Evolutionary conservation across 225 moss, liverwort and hornwort species (phyloP), one percentile per base, ranked within the genome.

Genomic region (Polytrichum formosum): DNA sequence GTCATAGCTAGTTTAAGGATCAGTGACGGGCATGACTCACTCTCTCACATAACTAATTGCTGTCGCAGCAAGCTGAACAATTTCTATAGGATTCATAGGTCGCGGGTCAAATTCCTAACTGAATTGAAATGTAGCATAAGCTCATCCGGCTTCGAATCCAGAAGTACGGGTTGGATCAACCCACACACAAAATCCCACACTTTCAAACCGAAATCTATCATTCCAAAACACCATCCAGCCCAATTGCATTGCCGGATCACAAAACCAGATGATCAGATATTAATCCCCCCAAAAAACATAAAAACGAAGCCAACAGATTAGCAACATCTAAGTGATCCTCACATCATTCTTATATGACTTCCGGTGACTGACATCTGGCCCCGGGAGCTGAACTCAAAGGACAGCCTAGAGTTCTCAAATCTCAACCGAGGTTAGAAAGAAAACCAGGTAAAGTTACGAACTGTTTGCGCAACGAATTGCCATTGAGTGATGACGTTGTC

Each of bases 401-500:
- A 46, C 46, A 16, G 31, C 7, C 31, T n/a, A 28, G 18, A 55
- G 28, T 0, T 66, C 55, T 5, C 2, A 8, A 9, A 56, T 33
- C 21, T 5, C 37, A 56, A 28, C 5, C 6, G 5, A 16, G 28
- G 6, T 1, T 1, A 6, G 1, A 56, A 6, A 13, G 28, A 46
- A 35, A 35, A 35, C 2, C 8, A 22, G 1, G 26, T 19, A 2
- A 30, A 13, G 25, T 23, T 16, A 56, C 64, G 64, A 25, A 93
- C 93, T 79, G 1, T 76, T 71, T 94, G 90, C 3, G 91, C 80
- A n/a, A 79, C 54, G 63, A 82, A 77, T 75, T 90, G 92, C 94
- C 94, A 94, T 55, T 88, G 75, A 7, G 90, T 92, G 77, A 94
- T 53, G 20, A 88, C 90, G 73, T 94, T 94, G 80, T 90, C 86